phyloP scores from a whole-genome alignment of 192 early-diverging fungal species.

The Entomortierella chlamydospora region DNA sequence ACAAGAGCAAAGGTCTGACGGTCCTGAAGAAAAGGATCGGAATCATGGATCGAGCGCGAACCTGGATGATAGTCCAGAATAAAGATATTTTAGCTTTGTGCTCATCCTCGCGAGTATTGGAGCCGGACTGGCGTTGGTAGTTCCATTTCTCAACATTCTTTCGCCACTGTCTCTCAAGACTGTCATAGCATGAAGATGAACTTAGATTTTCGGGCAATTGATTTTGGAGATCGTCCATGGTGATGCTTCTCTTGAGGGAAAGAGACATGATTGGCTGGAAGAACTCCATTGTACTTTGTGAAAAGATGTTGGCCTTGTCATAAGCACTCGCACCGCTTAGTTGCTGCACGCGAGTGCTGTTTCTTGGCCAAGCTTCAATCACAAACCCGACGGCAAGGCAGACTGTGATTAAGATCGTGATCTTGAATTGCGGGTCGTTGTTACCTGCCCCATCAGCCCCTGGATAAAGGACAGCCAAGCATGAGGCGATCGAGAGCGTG shows the following conservation, averaged over 20 bases:
- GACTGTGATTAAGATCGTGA: background rate
- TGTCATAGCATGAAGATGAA: background rate
- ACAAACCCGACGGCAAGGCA: constrained; percentile 10
- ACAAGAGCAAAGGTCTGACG: constrained; percentile 6
- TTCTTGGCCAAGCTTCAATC: constrained; percentile 34
- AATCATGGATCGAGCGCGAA: constrained; percentile 1
- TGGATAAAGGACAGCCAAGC: background rate
- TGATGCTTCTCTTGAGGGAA: constrained; percentile 11
- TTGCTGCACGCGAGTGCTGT: constrained; percentile 12
- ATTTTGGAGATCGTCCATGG: constrained; percentile 17
- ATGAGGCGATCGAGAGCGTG: background rate
- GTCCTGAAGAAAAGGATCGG: constrained; percentile 26
- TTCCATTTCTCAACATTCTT: constrained; percentile 6
- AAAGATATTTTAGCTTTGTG: background rate
- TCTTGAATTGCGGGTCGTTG: background rate
- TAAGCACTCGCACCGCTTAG: constrained; percentile 19
- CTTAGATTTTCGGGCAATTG: constrained; percentile 21
- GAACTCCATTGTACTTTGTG: constrained; percentile 17
- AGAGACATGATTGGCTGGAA: constrained; percentile 34
- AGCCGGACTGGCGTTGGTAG: background rate
- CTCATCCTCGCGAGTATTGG: background rate
- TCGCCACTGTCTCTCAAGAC: constrained; percentile 6
- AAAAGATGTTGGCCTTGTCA: constrained; percentile 34
- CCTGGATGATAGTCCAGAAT: constrained; percentile 14
- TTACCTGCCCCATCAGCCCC: background rate